Evolutionary conservation across 2,329 filamentous ascomycete species (phyloP).

Genomic region (Penicillium sp.): DNA sequence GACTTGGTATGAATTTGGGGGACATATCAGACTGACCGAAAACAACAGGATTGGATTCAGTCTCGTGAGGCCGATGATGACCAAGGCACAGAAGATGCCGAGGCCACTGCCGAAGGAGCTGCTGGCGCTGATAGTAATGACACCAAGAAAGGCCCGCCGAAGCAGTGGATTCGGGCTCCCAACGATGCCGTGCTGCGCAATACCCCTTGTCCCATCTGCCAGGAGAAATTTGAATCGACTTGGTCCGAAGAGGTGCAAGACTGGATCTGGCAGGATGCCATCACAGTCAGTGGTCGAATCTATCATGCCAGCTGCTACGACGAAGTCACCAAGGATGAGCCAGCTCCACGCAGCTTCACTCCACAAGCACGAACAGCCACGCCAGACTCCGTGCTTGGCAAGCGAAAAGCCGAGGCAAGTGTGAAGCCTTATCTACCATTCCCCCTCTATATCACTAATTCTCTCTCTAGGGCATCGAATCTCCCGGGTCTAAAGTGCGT

Average conservation of each 20-base stretch:
- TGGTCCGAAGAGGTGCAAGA: conserved; percentile 94
- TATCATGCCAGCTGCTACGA: conserved; percentile 89
- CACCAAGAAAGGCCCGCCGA: conserved; percentile 58
- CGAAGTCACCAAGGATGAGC: conserved; percentile 71
- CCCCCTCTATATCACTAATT: not conserved
- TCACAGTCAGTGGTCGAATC: conserved; percentile 73
- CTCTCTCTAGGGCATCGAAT: conserved; percentile 31
- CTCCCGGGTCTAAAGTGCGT: conserved; percentile 37
- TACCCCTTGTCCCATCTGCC: conserved; percentile 86
- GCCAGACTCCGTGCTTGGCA: conserved; percentile 68
- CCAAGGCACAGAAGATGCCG: conserved; percentile 44
- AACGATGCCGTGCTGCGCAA: conserved; percentile 73
- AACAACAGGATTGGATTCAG: conserved; percentile 77
- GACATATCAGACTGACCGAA: conserved; percentile 20
- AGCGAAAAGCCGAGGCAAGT: conserved; percentile 70
- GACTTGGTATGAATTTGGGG: conserved; percentile 3
- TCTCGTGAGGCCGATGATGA: conserved; percentile 78
- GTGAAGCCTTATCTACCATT: conserved; percentile 5
- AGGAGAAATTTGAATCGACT: conserved; percentile 88
- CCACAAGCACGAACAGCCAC: conserved; percentile 49
- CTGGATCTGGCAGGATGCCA: conserved; percentile 93
- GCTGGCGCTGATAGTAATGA: conserved; percentile 40
- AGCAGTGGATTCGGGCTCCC: conserved; percentile 79
- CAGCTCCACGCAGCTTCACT: conserved; percentile 31
- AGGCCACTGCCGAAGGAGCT: conserved; percentile 41